These are phyloP conservation scores for Avicennia marina DNA, from an alignment of 257 asterid genomes.

Conservation along the genomic window DNA sequence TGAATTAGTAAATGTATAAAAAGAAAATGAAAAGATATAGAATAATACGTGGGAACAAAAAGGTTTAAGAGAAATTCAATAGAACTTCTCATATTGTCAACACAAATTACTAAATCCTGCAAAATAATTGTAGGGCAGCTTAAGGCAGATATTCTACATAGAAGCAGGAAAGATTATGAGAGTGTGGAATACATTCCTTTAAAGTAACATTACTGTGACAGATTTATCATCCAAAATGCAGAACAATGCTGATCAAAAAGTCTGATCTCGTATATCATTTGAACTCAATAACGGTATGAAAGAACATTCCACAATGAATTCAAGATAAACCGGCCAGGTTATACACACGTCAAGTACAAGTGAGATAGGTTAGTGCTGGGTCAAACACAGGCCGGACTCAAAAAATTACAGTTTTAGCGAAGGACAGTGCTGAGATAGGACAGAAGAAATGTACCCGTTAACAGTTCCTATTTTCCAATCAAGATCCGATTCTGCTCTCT, in stretches of 20 bases:
- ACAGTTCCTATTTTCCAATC: neutral
- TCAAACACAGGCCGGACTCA: neutral
- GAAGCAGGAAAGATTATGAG: neutral
- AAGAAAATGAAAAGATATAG: slow-evolving; percentile 1
- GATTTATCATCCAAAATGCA: neutral
- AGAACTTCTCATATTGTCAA: neutral
- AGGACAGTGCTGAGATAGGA: neutral
- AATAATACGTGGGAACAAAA: neutral
- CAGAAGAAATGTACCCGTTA: neutral
- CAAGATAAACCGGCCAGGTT: no score
- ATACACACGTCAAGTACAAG: no score
- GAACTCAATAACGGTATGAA: neutral
- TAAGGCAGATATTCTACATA: neutral
- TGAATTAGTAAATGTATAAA: neutral
- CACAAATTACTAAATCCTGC: neutral
- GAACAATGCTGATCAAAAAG: neutral
- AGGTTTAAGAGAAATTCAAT: neutral
- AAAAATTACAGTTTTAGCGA: no score
- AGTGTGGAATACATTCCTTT: neutral
- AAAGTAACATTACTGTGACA: neutral
- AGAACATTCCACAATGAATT: no score
- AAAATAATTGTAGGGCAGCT: neutral
- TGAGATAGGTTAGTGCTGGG: neutral
- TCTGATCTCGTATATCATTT: neutral
- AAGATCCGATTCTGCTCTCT: neutral